Conservation (phyloP, 2,329 filamentous ascomycete genomes). For the Fusarium sambucinum region DNA sequence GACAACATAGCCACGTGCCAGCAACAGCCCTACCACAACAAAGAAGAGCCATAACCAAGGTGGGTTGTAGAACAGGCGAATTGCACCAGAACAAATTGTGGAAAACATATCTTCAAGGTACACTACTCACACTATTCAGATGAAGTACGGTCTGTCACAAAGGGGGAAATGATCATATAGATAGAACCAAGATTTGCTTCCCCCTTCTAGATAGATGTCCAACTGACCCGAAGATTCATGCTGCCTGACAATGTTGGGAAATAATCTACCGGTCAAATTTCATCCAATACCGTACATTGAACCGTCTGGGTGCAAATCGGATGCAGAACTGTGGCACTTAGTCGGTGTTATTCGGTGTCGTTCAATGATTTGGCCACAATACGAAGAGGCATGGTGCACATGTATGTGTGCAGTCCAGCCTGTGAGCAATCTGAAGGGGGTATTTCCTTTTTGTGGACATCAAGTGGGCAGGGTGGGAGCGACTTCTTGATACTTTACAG, state of each 20-base stretch:
- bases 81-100: not conserved
- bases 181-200: not conserved
- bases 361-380: not conserved
- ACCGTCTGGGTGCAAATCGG: not conserved
- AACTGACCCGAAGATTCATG: conserved; percentile 1
- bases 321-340: not conserved
- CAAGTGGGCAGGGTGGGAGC: not conserved
- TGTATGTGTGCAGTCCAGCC: not conserved
- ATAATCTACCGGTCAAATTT: not conserved
- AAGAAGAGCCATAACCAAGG: conserved; percentile 1
- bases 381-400: not conserved
- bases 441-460: not conserved
- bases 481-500: not conserved
- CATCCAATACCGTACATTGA: not conserved
- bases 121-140: not conserved
- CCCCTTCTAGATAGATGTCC: not conserved
- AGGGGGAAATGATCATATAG: conserved; percentile 2
- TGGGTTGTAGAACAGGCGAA: not conserved
- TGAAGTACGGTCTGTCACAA: not conserved
- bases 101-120: conserved; percentile 3
- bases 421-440: not conserved
- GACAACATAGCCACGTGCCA: not conserved
- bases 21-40: not conserved
- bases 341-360: conserved; percentile 1
- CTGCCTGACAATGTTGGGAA: not conserved